Evolutionary conservation across 495 filamentous ascomycete species (phyloP).

Genomic region (Penicillium mononematosum): DNA sequence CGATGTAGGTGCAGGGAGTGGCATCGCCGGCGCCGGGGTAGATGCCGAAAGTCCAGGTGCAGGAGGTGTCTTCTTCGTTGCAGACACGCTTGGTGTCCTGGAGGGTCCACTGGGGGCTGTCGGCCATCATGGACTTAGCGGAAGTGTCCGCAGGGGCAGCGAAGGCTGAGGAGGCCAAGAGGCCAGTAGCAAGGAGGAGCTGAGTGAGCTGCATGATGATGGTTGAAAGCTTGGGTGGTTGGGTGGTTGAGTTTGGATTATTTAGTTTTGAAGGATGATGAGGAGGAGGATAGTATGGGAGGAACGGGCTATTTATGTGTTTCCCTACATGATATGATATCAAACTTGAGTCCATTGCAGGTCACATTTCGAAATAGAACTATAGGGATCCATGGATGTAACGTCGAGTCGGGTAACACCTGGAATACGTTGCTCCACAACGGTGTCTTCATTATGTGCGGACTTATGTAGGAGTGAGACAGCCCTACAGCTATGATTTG

Average conservation of each 20-base stretch:
- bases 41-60: constrained; percentile 50
- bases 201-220: constrained; percentile 49
- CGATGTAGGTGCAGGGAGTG: constrained; percentile 42
- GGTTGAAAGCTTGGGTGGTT: not conserved
- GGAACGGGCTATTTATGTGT: not conserved
- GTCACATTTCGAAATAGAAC: not conserved
- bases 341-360: not conserved
- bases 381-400: not conserved
- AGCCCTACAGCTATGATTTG: not conserved
- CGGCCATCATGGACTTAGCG: constrained; percentile 39
- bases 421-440: not conserved
- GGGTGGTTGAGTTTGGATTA: not conserved
- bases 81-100: constrained; percentile 46
- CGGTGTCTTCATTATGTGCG: not conserved
- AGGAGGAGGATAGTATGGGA: not conserved
- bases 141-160: constrained; percentile 31
- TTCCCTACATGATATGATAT: not conserved
- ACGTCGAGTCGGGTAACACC: constrained; percentile 1
- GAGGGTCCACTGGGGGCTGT: constrained; percentile 49
- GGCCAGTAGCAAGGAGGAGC: constrained; percentile 35
- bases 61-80: constrained; percentile 43
- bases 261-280: constrained; percentile 1
- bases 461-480: constrained; percentile 1
- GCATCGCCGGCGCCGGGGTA: constrained; percentile 34
- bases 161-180: constrained; percentile 40